Base-by-base conservation (phyloP, 441 rosid species). In the Euphorbia celastroides region DNA sequence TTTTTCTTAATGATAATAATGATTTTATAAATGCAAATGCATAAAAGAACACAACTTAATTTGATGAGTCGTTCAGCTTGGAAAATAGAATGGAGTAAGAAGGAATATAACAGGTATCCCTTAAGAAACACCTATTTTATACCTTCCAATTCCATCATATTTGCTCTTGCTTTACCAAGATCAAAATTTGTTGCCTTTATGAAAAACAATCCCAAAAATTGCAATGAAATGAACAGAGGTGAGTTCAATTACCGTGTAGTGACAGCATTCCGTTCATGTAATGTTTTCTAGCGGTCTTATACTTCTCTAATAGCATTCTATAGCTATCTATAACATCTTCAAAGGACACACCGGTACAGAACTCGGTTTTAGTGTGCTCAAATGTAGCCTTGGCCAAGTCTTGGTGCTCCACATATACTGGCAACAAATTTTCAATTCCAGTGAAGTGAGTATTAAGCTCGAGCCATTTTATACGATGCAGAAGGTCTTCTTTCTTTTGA, bases 251-350 rank as follows among this genome's bases (percentile, higher is more conserved):
- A 59, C 36, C 50, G 60, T 82, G 90, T 52, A 83, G 78, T 0
- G 86, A 75, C 13, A 82, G 77, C 88, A 86, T 82, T 66, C 88
- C 88, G 42, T 82, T 80, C 64, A 60, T 60, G 59, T 86, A 86
- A 62, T 80, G 85, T 67, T 74, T 82, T 71, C 86, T 82, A 36
- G 70, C 74, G 64, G 67, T 79, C 79, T 70, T 79, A 59, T 78
- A 84, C 75, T 74, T 79, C 55, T 69, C 81, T 44, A 79, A 74
- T 61, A 86, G 66, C 68, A 60, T 42, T 50, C 34, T 74, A 67
- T 82, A 80, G 55, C 50, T 60, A 23, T 65, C 66, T 50, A 69
- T 59, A 52, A 73, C 82, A 72, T 74, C 75, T 52, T 78, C 84
- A 42, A 76, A 76, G 57, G 60, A 59, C 10, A 75, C 80, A 65